Percentiles rank a stretch among this genome's conserved stretches.
Evolutionary conservation across 768 basidiomycete genomes (phyloP).

Genomic region (Lactarius akahatsu): DNA sequence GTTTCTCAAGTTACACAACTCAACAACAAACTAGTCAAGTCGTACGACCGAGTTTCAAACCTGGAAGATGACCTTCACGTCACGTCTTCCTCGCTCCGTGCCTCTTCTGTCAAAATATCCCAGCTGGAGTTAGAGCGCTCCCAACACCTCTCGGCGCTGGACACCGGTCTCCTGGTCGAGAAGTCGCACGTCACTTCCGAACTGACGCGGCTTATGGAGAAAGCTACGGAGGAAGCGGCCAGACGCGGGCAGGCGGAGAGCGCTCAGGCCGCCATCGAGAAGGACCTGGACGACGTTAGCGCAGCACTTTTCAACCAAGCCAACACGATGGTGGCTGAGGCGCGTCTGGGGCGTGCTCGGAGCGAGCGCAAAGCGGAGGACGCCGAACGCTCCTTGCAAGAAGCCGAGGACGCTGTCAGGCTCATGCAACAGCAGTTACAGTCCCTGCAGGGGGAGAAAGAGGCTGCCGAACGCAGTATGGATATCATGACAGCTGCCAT

Average conservation of each 20-base stretch:
- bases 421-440: conserved; percentile 88
- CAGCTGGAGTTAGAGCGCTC: conserved; percentile 83
- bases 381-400: conserved; percentile 72
- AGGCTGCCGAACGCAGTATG: conserved; percentile 53
- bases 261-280: conserved; percentile 80
- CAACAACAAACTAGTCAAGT: conserved; percentile 88
- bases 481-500: conserved; percentile 49
- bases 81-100: conserved; percentile 54
- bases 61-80: conserved; percentile 88
- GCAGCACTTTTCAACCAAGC: conserved; percentile 88
- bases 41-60: conserved; percentile 89
- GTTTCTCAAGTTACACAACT: conserved; percentile 88
- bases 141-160: conserved; percentile 85
- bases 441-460: conserved; percentile 62
- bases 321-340: conserved; percentile 97
- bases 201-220: conserved; percentile 90
- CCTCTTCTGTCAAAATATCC: conserved; percentile 63
- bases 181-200: conserved; percentile 87
- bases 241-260: conserved; percentile 87
- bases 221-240: conserved; percentile 92
- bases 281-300: conserved; percentile 92
- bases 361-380: conserved; percentile 76
- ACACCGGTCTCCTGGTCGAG: conserved; percentile 90
- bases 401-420: conserved; percentile 84
- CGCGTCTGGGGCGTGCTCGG: conserved; percentile 60